Evolutionary conservation across 176 grass and related monocot species (phyloP), one percentile per base, ranked within the genome.

Genomic region (Phyllostachys edulis): DNA sequence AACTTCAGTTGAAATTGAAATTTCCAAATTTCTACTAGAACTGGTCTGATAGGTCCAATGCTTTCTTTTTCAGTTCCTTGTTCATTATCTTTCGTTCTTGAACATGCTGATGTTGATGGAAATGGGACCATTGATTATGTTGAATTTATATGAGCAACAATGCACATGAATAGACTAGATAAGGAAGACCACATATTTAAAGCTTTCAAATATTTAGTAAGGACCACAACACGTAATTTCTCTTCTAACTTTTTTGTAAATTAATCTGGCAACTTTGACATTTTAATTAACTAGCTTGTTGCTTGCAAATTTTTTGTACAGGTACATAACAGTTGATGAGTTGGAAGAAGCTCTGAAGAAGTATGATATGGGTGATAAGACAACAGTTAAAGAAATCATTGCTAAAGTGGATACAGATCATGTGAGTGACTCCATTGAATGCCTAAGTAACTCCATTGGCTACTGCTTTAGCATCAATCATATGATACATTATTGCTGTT

Each of bases 111-210:
- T 87, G 92, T 98, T 66, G 92, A 98, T 93, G 91, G 92, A 85
- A 95, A 91, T 85, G 95, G 95, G 59, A 80, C 82, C 71, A 98
- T 98, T 80, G 95, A 98, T 90, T 98, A 98, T 72, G 79, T 87
- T 6, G 95, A 98, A 79, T 98, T 98, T 73, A 95, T 98, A 90
- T 90, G 91, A 10, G 95, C 95, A 57, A 98, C 92, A 42, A 95
- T 98, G 92, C 95, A 98, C 80, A 90, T 98, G 95, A 98, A 98
- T 83, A 94, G 91, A 91, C 29, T 93, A 55, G 95, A 98, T 69
- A 95, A 90, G 56, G 95, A 98, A 51, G 92, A 93, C 70, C 95
- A 98, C 69, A 90, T 98, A 63, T 95, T 73, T 73, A 95, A 87
- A 84, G 95, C 95, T 60, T 98, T 98, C 1, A 87, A 95, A 71